Evolutionary conservation across 345 rosid species (phyloP), one percentile per base, ranked within the genome.

Genomic region (Raphanus raphanistrum): DNA sequence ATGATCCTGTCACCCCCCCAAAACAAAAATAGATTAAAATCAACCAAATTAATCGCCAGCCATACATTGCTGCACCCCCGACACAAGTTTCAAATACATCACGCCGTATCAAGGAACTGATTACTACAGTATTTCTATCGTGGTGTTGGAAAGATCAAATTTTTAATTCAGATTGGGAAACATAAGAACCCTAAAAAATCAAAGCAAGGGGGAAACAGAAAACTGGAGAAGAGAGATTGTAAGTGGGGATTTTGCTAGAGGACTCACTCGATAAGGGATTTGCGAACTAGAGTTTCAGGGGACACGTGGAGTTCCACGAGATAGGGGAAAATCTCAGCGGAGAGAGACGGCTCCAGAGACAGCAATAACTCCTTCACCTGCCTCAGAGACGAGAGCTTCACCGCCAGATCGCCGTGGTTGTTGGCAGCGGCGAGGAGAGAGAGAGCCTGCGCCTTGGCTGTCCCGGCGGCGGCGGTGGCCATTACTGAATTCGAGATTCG

Each of bases 351-450:
- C 45, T 87, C 92, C 69, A 85, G 70, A 54, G 97, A 86, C 33
- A 85, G 83, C 21, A 94, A 76, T 29, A 94, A 82, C 79, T 87
- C 92, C 68, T 80, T 94, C 74, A 88, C 91, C 85, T 94, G 98
- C 70, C 83, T 86, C 5, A 94, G 82, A 60, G 98, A 94, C 27
- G 97, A 92, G 31, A 94, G 88, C 90, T 89, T 94, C 26, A 92
- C 97, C 3, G 90, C 88, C 85, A 94, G 85, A 85, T 89, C 97
- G 73, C 90, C 82, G 50, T 92, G 98, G 86, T 82, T 85, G 74
- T 85, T 87, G 15, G 93, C 93, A 7, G 97, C 95, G 62, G 89
- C 81, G 71, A 92, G 92, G 74, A 94, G 98, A 62, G 92, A 83
- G 58, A 89, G 86, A 8, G 93, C 91, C 71, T 87, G 97, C 66